These are phyloP conservation scores for Coemansia reversa DNA, from an alignment of 192 early-diverging fungal species.

Conservation along the genomic window DNA sequence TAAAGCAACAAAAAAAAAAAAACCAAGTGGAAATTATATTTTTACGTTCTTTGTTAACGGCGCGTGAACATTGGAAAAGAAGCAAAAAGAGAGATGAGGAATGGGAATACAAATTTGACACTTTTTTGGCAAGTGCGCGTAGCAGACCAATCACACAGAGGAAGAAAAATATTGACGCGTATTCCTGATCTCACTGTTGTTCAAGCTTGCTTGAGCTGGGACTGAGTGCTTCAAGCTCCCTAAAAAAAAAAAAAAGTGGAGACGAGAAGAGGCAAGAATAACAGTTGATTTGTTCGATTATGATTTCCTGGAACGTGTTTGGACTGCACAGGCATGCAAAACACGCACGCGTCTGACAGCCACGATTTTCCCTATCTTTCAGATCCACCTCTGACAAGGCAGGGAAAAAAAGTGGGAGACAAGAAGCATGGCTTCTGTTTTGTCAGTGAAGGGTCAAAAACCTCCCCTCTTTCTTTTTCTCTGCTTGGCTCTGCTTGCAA, in stretches of 20 bases:
- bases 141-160: not conserved
- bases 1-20: not conserved
- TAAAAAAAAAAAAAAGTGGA: too few relatives aligned
- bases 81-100: conserved; percentile 1
- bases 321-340: not conserved
- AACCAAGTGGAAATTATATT: not conserved
- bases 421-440: not conserved
- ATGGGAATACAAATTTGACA: not conserved
- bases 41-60: conserved; percentile 8
- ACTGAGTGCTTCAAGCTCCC: too few relatives aligned
- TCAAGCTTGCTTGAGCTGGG: not conserved
- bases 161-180: not conserved
- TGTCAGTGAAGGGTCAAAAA: not conserved
- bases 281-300: not conserved
- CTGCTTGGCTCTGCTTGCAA: not conserved
- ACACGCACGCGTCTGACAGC: not conserved
- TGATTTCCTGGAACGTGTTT: not conserved
- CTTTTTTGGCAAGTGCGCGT: not conserved
- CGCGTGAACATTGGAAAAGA: conserved; percentile 3
- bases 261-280: too few relatives aligned
- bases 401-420: not conserved
- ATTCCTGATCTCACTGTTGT: not conserved
- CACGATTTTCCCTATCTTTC: not conserved
- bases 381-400: too few relatives aligned
- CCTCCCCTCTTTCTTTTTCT: not conserved